Base-by-base conservation (phyloP, 441 rosid genomes). In the Raphanus hybrid region DNA sequence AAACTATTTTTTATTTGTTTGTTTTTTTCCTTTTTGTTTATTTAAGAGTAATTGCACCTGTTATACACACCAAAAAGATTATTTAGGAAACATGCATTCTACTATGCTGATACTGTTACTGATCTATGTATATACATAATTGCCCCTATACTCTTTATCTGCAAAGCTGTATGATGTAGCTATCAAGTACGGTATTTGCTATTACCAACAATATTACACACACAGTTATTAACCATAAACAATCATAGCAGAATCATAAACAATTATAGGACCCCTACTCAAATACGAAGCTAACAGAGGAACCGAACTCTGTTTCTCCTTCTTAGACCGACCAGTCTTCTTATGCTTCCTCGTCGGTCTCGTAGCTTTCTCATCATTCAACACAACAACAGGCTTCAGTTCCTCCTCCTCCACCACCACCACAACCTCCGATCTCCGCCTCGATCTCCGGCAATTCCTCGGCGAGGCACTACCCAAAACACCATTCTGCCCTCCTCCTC, bases 391-490 rank as follows among this genome's bases (percentile, higher is more conserved):
- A 55, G 27, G 10, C 60, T 55, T 18, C 60, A 11, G 1, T 2
- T 55, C 60, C 27, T 55, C 23, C 23, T 20, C 23, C 23, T 20
- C 23, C 23, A 20, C 23, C 23, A 20, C 60, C 60, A 90, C 98
- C 75, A 34, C 5, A 7, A 68, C 7, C n/a, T 62, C 7, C 77
- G 87, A 64, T 66, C 91, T 83, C 54, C 90, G 85, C 75, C 92
- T 85, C 14, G 82, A 73, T 87, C 92, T 85, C 76, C 95, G 82
- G 50, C 64, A 70, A 54, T 75, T 82, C 81, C 94, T 86, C 3
- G 98, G 99, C 3, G 99, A 91, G 18, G 86, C 82, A 70, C 86
- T 83, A 20, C 23, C 23, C 23, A 20, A 20, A 20, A 20, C 23
- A 4, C 85, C 87, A 78, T 75, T 78, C 65, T 87, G 95, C 67